Evolutionary conservation across 164 flowering plant species (phyloP).

Genomic region (Liriodendron chinense): DNA sequence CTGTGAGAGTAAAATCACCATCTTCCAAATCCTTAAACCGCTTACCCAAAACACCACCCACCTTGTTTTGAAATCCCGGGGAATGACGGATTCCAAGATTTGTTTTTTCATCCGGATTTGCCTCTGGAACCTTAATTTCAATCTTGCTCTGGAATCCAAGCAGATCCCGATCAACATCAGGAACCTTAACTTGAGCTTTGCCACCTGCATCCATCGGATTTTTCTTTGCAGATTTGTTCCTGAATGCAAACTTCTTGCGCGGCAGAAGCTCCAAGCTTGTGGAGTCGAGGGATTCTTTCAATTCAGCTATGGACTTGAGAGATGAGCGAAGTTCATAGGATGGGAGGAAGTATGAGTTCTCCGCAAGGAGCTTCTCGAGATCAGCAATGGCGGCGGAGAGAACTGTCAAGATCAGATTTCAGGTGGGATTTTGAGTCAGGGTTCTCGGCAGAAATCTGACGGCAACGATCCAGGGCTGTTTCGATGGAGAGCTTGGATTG

Average conservation of each 20-base stretch:
- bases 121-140: background rate
- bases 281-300: slow-evolving; percentile 51
- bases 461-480: slow-evolving; percentile 31
- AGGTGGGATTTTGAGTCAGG: slow-evolving; percentile 18
- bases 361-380: slow-evolving; percentile 77
- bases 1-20: slow-evolving; percentile 73
- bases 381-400: slow-evolving; percentile 47
- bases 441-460: slow-evolving; percentile 9
- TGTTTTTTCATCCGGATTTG: background rate
- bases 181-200: slow-evolving; percentile 6
- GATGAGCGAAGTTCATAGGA: slow-evolving; percentile 83
- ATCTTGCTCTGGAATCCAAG: background rate
- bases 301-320: slow-evolving; percentile 55
- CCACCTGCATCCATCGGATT: slow-evolving; percentile 10
- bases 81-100: slow-evolving; percentile 32
- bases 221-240: slow-evolving; percentile 39
- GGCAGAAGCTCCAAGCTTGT: slow-evolving; percentile 50
- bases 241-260: slow-evolving; percentile 76
- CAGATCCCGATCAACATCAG: background rate
- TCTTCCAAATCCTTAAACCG: slow-evolving; percentile 37
- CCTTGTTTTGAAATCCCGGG: slow-evolving; percentile 55
- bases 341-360: slow-evolving; percentile 75
- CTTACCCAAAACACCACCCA: slow-evolving; percentile 41
- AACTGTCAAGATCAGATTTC: slow-evolving; percentile 37
- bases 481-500: slow-evolving; percentile 49